Percentiles rank a stretch among this genome's conserved stretches.
phyloP scores from a whole-genome alignment of 225 moss, liverwort and hornwort species.

The Antitrichia curtipendula region DNA sequence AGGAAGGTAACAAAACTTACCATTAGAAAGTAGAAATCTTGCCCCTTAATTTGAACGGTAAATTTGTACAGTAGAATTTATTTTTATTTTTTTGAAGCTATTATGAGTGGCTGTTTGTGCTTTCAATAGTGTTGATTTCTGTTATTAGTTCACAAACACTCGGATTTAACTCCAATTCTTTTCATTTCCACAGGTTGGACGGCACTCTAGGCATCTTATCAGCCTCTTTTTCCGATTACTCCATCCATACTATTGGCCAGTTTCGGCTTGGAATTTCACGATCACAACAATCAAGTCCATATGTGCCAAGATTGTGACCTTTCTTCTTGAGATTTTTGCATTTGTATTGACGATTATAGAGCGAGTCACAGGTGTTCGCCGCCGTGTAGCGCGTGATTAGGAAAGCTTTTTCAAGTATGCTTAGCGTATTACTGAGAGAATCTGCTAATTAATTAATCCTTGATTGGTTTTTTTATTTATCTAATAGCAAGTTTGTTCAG shows the following conservation, averaged over 20 bases:
- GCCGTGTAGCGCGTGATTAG: slow-evolving; percentile 7
- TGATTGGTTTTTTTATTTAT: not conserved
- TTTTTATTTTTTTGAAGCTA: not conserved
- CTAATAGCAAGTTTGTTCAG: not conserved
- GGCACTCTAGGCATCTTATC: slow-evolving; percentile 73
- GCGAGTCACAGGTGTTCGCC: slow-evolving; percentile 18
- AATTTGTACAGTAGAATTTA: not conserved
- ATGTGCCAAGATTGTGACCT: not conserved
- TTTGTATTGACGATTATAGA: slow-evolving; percentile 15
- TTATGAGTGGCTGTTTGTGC: not conserved
- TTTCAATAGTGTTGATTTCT: not conserved
- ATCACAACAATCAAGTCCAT: slow-evolving; percentile 33
- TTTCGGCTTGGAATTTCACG: slow-evolving; percentile 61
- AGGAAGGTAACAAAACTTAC: not conserved
- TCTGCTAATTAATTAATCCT: not conserved
- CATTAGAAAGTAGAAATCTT: not conserved
- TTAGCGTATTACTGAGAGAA: not conserved
- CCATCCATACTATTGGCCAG: slow-evolving; percentile 93
- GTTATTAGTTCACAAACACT: not conserved
- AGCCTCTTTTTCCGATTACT: slow-evolving; percentile 82
- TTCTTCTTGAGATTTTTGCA: slow-evolving; percentile 20
- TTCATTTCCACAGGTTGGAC: slow-evolving; percentile 55
- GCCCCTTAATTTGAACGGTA: not conserved
- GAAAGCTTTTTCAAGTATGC: not conserved
- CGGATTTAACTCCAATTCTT: not conserved